Base-by-base conservation (phyloP, 2,329 filamentous ascomycete species). In the Fusarium foetens region DNA sequence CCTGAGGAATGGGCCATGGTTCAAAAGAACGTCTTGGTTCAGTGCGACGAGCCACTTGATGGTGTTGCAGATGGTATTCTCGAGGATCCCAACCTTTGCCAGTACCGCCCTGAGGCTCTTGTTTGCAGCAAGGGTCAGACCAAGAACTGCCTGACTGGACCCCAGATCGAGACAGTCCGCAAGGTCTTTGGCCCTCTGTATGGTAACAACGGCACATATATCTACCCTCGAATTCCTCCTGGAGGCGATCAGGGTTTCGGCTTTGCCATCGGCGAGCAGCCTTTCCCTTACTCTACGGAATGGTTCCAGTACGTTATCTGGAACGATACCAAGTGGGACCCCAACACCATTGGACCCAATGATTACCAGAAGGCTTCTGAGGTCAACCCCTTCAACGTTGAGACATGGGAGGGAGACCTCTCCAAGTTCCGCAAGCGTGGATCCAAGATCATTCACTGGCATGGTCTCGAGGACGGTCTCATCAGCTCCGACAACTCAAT, bases 41-140 rank as follows among this genome's bases (percentile, higher is more conserved):
- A 89, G 73, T 89, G 87, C 62, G 87, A 89, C 72, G 76, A 63
- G 45, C 58, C 65, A 3, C 77, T 84, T 31, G 87, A 89, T 65
- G 86, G 87, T 4, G 78, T 87, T 4, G 71, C 77, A 1, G 87
- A 89, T 64, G 83, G 81, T 10, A 85, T 89, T 62, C 80, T 89
- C 51, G 85, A 84, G 58, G 79, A 83, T 31, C 85, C 87, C 0
- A 77, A 80, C 25, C 77, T 79, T 7, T 89, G 87, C 76, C 73
- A 81, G 58, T 82, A 88, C 53, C 80, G 83, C 46, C 83, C 81
- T 13, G 79, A 81, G 27, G 73, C 78, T 6, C 79, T 86, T 4
- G 78, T 82, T 10, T 86, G 86, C 19, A 33, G 9, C 1, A 39
- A 55, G 8, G 53, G 46, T 3, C 33, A 72, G 9, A 74, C 68